Evolutionary conservation across 1,139 yeast genomes (phyloP).

Genomic region (Candida buenavistaensis): DNA sequence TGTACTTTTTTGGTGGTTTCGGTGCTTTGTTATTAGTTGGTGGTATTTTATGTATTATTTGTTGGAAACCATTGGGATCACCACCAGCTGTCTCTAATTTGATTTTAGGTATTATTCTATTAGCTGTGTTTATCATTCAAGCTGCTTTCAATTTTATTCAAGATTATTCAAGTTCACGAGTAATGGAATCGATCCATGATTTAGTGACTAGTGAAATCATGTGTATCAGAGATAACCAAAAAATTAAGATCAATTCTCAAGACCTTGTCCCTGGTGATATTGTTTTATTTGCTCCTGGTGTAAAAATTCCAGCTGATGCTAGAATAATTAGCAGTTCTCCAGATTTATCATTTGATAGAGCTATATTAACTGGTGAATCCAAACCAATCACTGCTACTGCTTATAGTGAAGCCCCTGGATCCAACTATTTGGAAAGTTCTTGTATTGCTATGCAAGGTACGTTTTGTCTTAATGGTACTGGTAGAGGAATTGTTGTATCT

Average conservation of each 20-base stretch:
- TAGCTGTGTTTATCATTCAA: constrained; percentile 47
- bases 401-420: constrained; percentile 21
- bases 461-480: constrained; percentile 30
- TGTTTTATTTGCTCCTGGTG: constrained; percentile 24
- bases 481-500: constrained; percentile 31
- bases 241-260: constrained; percentile 18
- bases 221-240: constrained; percentile 24
- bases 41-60: constrained; percentile 45
- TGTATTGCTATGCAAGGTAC: constrained; percentile 51
- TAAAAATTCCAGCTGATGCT: constrained; percentile 35
- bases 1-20: constrained; percentile 53
- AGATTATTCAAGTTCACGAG: constrained; percentile 49
- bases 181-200: constrained; percentile 49
- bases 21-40: constrained; percentile 45
- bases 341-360: constrained; percentile 33
- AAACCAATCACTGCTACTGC: constrained; percentile 25
- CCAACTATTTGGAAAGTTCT: constrained; percentile 44
- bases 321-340: constrained; percentile 26
- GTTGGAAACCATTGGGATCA: constrained; percentile 53
- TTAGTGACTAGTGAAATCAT: constrained; percentile 41
- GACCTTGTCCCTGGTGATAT: constrained; percentile 35
- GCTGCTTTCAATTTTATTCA: constrained; percentile 51
- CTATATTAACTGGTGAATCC: constrained; percentile 39
- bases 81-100: constrained; percentile 51
- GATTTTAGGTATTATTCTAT: constrained; percentile 44